Conservation (phyloP, 495 filamentous ascomycete genomes). For the Aspergillus heteromorphus region DNA sequence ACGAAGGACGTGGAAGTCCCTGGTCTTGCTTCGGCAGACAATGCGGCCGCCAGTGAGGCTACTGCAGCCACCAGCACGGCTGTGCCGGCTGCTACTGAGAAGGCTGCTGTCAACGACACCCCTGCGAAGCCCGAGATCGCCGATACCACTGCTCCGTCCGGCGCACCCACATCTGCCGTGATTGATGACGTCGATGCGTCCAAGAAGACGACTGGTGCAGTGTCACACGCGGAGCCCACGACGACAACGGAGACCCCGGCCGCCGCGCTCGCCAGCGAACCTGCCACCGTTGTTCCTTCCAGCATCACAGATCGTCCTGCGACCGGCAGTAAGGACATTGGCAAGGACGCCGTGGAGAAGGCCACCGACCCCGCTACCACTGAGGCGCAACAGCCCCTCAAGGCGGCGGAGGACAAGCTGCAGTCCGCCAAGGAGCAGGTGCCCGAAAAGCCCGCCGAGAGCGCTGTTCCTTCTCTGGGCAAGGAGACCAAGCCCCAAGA, state of each 20-base stretch:
- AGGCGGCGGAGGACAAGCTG: neutral
- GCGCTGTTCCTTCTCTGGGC: neutral
- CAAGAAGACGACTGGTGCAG: neutral
- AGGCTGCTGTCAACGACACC: neutral
- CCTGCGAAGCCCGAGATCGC: neutral
- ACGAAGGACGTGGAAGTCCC: conserved; percentile 14
- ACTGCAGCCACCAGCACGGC: neutral
- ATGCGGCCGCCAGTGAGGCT: conserved; percentile 1
- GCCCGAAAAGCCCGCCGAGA: neutral
- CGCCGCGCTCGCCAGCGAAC: neutral
- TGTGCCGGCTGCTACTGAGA: neutral
- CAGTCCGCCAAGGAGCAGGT: conserved; percentile 1
- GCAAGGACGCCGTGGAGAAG: neutral
- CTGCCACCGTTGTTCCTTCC: neutral
- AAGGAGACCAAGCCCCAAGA: neutral
- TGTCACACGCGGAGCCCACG: neutral
- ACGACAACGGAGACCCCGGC: neutral
- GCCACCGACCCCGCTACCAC: neutral
- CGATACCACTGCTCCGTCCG: neutral
- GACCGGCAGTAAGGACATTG: neutral
- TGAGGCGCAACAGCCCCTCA: neutral
- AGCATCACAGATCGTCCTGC: neutral
- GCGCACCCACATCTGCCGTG: neutral
- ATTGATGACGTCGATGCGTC: neutral
- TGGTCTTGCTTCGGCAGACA: conserved; percentile 9